Evolutionary conservation across 345 rosid species (phyloP).

Genomic region (Acer campestre): DNA sequence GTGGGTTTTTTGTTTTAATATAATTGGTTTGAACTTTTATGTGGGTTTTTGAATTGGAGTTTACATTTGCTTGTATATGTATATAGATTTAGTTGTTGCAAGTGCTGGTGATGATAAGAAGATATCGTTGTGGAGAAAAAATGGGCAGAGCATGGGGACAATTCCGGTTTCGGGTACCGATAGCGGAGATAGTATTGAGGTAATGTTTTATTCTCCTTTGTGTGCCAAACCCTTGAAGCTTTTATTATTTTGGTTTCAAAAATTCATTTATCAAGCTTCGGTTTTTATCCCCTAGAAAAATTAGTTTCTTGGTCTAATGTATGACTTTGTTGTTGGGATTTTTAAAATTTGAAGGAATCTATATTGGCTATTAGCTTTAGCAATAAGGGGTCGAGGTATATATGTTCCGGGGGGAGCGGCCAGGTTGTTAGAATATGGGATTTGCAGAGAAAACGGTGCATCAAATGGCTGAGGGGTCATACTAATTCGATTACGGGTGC

Average conservation of each 20-base stretch:
- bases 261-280: neutral
- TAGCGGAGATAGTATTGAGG: constrained; percentile 74
- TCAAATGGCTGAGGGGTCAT: constrained; percentile 95
- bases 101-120: constrained; percentile 97
- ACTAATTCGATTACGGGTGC: constrained; percentile 78
- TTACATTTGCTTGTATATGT: neutral
- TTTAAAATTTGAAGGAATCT: constrained; percentile 62
- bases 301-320: constrained; percentile 11
- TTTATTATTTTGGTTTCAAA: neutral
- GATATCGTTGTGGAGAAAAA: constrained; percentile 85
- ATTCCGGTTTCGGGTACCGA: constrained; percentile 77
- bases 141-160: constrained; percentile 82
- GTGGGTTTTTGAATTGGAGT: constrained; percentile 2
- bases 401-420: constrained; percentile 95
- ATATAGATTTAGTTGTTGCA: constrained; percentile 93
- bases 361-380: constrained; percentile 82
- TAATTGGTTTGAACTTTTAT: neutral
- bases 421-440: constrained; percentile 97
- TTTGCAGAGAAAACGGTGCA: constrained; percentile 87
- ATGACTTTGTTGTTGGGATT: constrained; percentile 14
- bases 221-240: neutral
- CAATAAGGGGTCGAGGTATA: constrained; percentile 85
- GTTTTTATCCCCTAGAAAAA: neutral
- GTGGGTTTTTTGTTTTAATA: neutral
- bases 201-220: constrained; percentile 18